phyloP scores from a whole-genome alignment of 805 yeast species.

The Yamadazyma sp. region DNA sequence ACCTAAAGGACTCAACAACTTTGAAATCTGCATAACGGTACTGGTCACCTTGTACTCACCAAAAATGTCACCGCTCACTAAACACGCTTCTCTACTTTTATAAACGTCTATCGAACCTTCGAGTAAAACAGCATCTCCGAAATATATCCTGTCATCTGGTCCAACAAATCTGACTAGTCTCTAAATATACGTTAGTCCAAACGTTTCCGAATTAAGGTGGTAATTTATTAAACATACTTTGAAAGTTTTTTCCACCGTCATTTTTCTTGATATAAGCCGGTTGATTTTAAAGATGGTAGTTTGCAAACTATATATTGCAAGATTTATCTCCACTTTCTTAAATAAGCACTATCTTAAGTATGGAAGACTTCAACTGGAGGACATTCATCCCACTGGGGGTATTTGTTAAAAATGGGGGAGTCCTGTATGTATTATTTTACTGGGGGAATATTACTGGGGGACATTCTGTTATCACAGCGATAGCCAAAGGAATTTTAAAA shows the following conservation, averaged over 20 bases:
- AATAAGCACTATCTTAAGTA: too few relatives aligned
- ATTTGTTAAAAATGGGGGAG: not conserved
- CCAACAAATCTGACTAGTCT: slow-evolving; percentile 47
- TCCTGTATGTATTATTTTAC: too few relatives aligned
- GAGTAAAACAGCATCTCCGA: slow-evolving; percentile 50
- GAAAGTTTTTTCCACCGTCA: slow-evolving; percentile 1
- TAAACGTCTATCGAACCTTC: slow-evolving; percentile 32
- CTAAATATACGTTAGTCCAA: slow-evolving; percentile 8
- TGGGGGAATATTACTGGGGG: too few relatives aligned
- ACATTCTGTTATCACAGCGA: not conserved
- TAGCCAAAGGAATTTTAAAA: not conserved
- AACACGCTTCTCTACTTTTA: slow-evolving; percentile 37
- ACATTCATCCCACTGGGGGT: too few relatives aligned
- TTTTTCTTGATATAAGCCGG: not conserved
- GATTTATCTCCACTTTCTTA: too few relatives aligned
- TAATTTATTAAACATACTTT: not conserved
- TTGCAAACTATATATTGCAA: not conserved
- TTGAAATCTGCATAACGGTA: slow-evolving; percentile 20
- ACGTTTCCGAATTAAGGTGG: too few relatives aligned
- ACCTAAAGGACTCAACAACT: slow-evolving; percentile 17
- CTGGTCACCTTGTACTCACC: slow-evolving; percentile 36
- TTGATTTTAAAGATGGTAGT: not conserved
- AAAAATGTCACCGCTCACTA: slow-evolving; percentile 49
- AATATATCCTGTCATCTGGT: slow-evolving; percentile 40
- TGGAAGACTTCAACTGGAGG: too few relatives aligned